A percentile compares a stretch with the other conserved stretches of the same genome.
Evolutionary conservation across 2,329 filamentous ascomycete species (phyloP).

Genomic region (Ophiostoma sp.): DNA sequence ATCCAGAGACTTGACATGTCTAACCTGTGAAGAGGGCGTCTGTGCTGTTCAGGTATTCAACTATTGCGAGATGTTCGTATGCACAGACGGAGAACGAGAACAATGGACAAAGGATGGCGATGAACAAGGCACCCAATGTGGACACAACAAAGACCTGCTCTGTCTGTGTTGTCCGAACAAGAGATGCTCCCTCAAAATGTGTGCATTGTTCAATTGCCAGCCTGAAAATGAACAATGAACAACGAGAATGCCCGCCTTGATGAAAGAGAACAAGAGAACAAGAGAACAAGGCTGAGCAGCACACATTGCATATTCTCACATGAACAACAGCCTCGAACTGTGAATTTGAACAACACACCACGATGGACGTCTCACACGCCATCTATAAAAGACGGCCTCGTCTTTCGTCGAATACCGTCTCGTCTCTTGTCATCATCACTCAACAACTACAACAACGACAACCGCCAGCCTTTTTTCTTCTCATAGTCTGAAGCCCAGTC

Average conservation of each 20-base stretch:
- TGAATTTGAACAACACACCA: background rate
- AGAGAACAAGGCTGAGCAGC: background rate
- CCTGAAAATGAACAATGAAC: background rate
- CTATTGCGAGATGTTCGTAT: background rate
- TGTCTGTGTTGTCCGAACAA: background rate
- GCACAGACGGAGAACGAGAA: background rate
- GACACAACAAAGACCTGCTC: background rate
- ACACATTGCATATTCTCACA: background rate
- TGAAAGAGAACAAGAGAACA: background rate
- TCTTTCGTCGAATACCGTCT: background rate
- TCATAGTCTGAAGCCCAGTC: background rate
- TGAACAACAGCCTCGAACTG: background rate
- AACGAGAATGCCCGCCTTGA: background rate
- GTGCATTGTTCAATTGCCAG: background rate
- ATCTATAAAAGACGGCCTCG: background rate
- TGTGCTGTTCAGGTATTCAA: background rate
- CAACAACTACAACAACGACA: background rate
- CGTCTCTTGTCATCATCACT: background rate
- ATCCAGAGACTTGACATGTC: background rate
- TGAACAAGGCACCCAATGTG: background rate
- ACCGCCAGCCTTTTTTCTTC: background rate
- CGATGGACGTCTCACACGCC: background rate
- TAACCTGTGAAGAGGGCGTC: background rate
- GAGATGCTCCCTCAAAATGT: background rate
- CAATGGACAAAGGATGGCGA: background rate